A percentile compares a stretch with the other conserved stretches of the same genome.
These are phyloP conservation scores for Euphrasia confusa DNA, from an alignment of 257 asterid genomes.

Conservation along the genomic window DNA sequence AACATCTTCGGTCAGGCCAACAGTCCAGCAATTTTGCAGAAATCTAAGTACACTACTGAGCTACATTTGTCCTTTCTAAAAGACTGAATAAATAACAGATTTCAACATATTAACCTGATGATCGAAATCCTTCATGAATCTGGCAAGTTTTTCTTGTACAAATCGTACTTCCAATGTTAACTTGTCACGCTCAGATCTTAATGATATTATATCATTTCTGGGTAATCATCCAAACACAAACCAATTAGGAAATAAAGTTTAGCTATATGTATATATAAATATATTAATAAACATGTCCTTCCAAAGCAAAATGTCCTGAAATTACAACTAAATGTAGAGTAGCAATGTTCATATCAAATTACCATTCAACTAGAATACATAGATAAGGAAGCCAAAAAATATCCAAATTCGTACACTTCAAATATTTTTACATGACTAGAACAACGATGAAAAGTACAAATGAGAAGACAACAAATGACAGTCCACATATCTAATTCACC, in stretches of 20 bases:
- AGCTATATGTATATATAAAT: not conserved
- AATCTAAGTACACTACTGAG: not conserved
- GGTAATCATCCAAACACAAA: slow-evolving; percentile 9
- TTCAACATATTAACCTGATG: slow-evolving; percentile 52
- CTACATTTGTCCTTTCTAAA: not conserved
- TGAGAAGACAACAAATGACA: not conserved
- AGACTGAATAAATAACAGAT: not conserved
- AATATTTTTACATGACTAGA: not conserved
- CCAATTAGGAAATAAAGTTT: slow-evolving; percentile 16
- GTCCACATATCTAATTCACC: slow-evolving; percentile 1
- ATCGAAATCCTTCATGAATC: slow-evolving; percentile 80
- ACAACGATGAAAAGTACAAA: not conserved
- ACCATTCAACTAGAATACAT: not conserved
- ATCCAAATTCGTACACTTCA: not conserved
- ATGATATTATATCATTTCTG: slow-evolving; percentile 59
- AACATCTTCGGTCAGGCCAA: slow-evolving; percentile 18
- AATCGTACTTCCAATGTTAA: slow-evolving; percentile 64
- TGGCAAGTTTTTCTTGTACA: slow-evolving; percentile 63
- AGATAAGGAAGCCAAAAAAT: not conserved
- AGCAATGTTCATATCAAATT: not conserved
- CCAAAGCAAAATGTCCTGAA: not conserved
- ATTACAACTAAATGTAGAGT: not conserved
- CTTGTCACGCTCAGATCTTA: slow-evolving; percentile 76
- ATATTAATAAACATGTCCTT: not conserved
- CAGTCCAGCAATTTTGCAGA: not conserved